phyloP scores from a whole-genome alignment of 306 rosid genomes.

The Cicer pinnatifidum region DNA sequence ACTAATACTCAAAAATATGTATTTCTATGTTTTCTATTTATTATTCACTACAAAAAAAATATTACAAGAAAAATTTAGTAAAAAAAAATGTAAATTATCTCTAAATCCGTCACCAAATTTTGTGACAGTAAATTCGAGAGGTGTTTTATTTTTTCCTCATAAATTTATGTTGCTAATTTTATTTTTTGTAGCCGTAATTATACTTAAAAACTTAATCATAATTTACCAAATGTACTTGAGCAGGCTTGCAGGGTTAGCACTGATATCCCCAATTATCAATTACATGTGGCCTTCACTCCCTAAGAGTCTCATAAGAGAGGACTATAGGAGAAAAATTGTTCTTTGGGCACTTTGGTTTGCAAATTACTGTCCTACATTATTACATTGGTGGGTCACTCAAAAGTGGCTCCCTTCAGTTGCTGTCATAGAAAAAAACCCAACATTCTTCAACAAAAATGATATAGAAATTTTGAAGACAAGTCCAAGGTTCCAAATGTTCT shows the following conservation, averaged over 20 bases:
- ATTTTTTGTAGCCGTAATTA: too few relatives aligned
- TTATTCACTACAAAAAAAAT: too few relatives aligned
- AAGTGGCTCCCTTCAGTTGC: constrained; percentile 88
- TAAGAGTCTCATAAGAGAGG: constrained; percentile 59
- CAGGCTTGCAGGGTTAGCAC: constrained; percentile 80
- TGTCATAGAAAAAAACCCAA: constrained; percentile 67
- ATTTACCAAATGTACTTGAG: constrained; percentile 37
- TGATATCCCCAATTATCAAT: constrained; percentile 76
- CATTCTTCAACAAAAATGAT: constrained; percentile 73
- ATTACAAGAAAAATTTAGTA: too few relatives aligned
- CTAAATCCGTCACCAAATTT: too few relatives aligned
- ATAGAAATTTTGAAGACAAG: constrained; percentile 65
- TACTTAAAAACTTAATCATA: background rate
- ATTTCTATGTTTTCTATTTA: background rate
- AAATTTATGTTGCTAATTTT: too few relatives aligned
- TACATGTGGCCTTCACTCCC: constrained; percentile 90
- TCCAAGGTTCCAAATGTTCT: constrained; percentile 78
- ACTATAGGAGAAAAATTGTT: constrained; percentile 66
- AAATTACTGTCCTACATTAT: constrained; percentile 59
- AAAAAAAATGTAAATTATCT: too few relatives aligned
- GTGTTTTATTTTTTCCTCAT: too few relatives aligned
- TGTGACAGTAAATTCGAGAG: too few relatives aligned
- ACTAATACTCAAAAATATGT: constrained; percentile 13
- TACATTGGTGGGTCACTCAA: constrained; percentile 82
- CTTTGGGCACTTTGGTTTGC: constrained; percentile 63